These are phyloP conservation scores for Arthrobotrys megalospora DNA, from an alignment of 2,329 filamentous ascomycete genomes.

Conservation along the genomic window DNA sequence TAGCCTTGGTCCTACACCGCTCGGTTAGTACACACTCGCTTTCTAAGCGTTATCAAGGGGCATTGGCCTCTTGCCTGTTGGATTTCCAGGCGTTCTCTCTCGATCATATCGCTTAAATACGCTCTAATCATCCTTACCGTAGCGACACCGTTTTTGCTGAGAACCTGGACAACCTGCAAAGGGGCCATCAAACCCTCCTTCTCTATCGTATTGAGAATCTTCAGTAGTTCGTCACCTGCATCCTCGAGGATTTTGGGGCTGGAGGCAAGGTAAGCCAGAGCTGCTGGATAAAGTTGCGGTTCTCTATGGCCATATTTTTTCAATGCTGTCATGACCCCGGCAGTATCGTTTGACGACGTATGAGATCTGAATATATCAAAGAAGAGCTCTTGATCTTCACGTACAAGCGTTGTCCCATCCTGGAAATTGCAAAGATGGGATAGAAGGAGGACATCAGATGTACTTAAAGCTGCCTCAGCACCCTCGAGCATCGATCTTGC, in stretches of 20 bases:
- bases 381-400: constrained; percentile 90
- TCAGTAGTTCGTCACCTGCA: constrained; percentile 84
- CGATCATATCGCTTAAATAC: constrained; percentile 90
- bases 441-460: constrained; percentile 91
- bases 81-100: constrained; percentile 89
- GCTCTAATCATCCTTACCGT: constrained; percentile 98
- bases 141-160: constrained; percentile 83
- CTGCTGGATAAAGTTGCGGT: constrained; percentile 91
- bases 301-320: constrained; percentile 93
- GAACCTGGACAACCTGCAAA: constrained; percentile 93
- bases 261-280: constrained; percentile 92
- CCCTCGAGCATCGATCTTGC: constrained; percentile 90
- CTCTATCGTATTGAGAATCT: constrained; percentile 87
- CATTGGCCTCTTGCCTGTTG: constrained; percentile 69
- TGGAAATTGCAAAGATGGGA: constrained; percentile 92
- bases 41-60: background rate
- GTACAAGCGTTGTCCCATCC: constrained; percentile 90
- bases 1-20: constrained; percentile 2
- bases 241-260: constrained; percentile 85
- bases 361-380: constrained; percentile 98
- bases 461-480: constrained; percentile 82
- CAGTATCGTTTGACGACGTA: constrained; percentile 90
- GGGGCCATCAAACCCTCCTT: constrained; percentile 93
- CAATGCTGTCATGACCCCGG: constrained; percentile 88
- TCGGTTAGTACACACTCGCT: background rate